Base-by-base conservation (phyloP, 768 basidiomycete species). In the Scleroderma citrinum region DNA sequence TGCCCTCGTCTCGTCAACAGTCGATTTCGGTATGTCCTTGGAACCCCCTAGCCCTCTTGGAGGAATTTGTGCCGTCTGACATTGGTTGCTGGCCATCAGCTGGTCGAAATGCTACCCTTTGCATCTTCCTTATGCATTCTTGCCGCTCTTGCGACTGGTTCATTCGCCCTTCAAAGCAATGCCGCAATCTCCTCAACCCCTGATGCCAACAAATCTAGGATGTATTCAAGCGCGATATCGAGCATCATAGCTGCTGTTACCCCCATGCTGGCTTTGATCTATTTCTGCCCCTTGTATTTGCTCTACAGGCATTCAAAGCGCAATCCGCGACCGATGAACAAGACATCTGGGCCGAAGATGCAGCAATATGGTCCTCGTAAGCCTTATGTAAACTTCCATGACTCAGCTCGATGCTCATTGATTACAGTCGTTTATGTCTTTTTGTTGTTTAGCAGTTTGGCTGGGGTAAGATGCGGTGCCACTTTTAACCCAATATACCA, bases 351-450 rank as follows among this genome's bases (percentile, higher is more conserved):
- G 3, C 60, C 73, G 26, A 64, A 62, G 35, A 57, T 76, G 32
- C 74, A 76, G 56, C 71, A 71, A 52, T 83, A 76, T 57, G 75
- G 75, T 8, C 77, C 82, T 55, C 64, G 82, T 79, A 60, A 52
- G 74, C 67, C 19, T 14, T 10, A 8, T n/a, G 8, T 26, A 14
- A 16, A 5, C 21, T 42, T 3, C 20, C 11, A 34, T 29, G 29
- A 23, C 39, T 19, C 37, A 30, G 23, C 32, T 29, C 20, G 44
- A 59, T 58, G 55, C 59, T 52, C 35, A 58, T 42, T 48, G 45
- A 50, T 29, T 35, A 26, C 47, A 81, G 80, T 68, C 43, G 69
- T 73, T 46, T 83, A 82, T 59, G 61, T 73, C 24, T 75, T 80
- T 50, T 48, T 82, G 35, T 71, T 82, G 10, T 62, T 76, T 31